Base-by-base conservation (phyloP, 1,139 yeast genomes). In the Candida mesenterica region DNA sequence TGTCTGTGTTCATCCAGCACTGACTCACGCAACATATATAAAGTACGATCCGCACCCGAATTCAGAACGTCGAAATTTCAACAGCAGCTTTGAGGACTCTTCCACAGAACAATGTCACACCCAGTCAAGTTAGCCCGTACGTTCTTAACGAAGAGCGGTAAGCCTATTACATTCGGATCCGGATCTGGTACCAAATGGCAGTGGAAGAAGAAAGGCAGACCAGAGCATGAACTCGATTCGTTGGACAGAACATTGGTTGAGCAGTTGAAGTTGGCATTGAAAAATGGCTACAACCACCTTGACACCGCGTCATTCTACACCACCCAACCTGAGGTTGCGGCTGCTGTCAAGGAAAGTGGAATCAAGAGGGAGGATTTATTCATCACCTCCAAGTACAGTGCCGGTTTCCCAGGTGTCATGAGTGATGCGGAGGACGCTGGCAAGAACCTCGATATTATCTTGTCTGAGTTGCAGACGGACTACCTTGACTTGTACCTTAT, bases 101-200 rank as follows among this genome's bases (percentile, higher is more conserved):
- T 6, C 22, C 22, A 9, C n/a, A 19, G 6, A 6, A 19, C 22
- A 6, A 19, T 19, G 22, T 19, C 22, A 6, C 33, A 42, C 27
- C 27, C 39, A 14, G 40, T 43, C 19, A 32, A 40, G 24, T 34
- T 45, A 19, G 30, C 32, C 23, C 46, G 39, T 16, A 34, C 34
- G 17, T 42, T 45, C 38, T 53, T 53, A 38, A 69, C 75, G 34
- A 65, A 63, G 38, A 63, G 72, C 6, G 75, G 74, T 5, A 53
- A 45, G 26, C 64, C 66, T 5, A 50, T 69, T 26, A 52, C 56
- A 16, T 47, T 69, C 33, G 75, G 73, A 40, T 63, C 71, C 3
- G 95, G 94, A 9, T 77, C 89, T 29, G 90, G 87, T 42, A 81
- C 81, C 41, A 76, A 75, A 46, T 79, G 83, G 78, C 75, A 75